Percentiles rank a stretch among this genome's conserved stretches.
Evolutionary conservation across 192 early-diverging fungal genomes (phyloP).

Genomic region (Backusella circina): DNA sequence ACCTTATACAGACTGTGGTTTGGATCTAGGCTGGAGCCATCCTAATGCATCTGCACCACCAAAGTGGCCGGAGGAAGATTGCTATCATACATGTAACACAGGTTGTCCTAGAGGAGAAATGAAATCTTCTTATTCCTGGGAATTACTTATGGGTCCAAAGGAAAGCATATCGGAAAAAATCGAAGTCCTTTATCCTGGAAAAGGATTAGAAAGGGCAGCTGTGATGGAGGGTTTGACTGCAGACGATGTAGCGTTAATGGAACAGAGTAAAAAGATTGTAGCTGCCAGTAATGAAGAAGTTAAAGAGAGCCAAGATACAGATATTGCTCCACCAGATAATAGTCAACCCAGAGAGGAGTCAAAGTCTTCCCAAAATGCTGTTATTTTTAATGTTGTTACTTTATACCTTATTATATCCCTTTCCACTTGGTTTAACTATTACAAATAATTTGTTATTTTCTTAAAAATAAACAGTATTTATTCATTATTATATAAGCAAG

Average conservation of each 20-base stretch:
- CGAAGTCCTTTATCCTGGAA: constrained; percentile 20
- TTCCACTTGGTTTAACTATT: background rate
- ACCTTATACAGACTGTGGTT: constrained; percentile 33
- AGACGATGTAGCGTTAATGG: background rate
- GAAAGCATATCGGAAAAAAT: background rate
- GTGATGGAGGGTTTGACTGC: constrained; percentile 3
- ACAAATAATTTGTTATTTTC: background rate
- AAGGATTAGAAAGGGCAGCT: constrained; percentile 10
- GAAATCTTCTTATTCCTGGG: constrained; percentile 29
- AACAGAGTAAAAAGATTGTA: background rate
- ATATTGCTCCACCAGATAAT: background rate
- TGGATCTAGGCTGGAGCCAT: constrained; percentile 37
- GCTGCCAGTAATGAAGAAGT: background rate
- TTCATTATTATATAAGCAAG: too few relatives aligned
- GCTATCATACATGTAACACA: constrained; percentile 40
- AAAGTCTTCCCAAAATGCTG: background rate
- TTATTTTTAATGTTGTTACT: background rate
- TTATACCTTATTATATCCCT: background rate
- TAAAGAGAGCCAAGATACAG: background rate
- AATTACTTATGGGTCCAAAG: constrained; percentile 16
- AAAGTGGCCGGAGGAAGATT: constrained; percentile 34
- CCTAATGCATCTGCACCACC: constrained; percentile 32
- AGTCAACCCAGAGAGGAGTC: background rate
- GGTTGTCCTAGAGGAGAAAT: constrained; percentile 34
- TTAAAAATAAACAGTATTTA: too few relatives aligned